Percentiles rank a stretch among this genome's conserved stretches.
Evolutionary conservation across 306 rosid species (phyloP).

Genomic region (Malus fusca): DNA sequence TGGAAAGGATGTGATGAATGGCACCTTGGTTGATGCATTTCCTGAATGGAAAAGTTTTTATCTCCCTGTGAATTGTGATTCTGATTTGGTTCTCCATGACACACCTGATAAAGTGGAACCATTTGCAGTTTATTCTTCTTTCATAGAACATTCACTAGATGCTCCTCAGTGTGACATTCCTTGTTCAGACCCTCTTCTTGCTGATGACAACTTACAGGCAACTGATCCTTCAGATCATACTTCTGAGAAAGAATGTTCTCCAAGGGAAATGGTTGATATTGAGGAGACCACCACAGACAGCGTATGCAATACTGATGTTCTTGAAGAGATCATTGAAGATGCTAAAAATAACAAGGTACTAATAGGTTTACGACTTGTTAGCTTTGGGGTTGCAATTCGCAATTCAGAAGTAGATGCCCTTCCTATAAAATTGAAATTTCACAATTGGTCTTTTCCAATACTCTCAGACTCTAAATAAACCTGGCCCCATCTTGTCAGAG

Average conservation of each 20-base stretch:
- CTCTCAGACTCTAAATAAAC: not conserved
- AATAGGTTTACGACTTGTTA: not conserved
- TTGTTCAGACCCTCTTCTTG: slow-evolving; percentile 6
- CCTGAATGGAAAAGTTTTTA: slow-evolving; percentile 17
- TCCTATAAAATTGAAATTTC: not conserved
- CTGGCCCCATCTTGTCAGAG: not conserved
- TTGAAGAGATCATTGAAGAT: slow-evolving; percentile 71
- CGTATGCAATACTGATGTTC: slow-evolving; percentile 41
- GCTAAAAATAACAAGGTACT: slow-evolving; percentile 83
- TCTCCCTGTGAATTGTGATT: slow-evolving; percentile 7
- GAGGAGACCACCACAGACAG: slow-evolving; percentile 25
- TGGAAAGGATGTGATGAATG: slow-evolving; percentile 14
- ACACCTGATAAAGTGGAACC: slow-evolving; percentile 13
- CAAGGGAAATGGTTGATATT: slow-evolving; percentile 21
- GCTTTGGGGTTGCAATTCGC: not conserved
- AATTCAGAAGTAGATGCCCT: not conserved
- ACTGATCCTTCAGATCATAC: slow-evolving; percentile 16
- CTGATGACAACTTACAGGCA: slow-evolving; percentile 21
- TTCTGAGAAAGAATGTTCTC: slow-evolving; percentile 14
- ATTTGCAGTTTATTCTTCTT: slow-evolving; percentile 2
- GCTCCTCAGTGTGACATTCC: slow-evolving; percentile 6
- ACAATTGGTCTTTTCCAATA: not conserved
- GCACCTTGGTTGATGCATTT: not conserved
- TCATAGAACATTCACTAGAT: not conserved
- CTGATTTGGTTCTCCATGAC: not conserved